Base-by-base conservation (phyloP, 768 basidiomycete genomes). In the Agrocybe pediades region DNA sequence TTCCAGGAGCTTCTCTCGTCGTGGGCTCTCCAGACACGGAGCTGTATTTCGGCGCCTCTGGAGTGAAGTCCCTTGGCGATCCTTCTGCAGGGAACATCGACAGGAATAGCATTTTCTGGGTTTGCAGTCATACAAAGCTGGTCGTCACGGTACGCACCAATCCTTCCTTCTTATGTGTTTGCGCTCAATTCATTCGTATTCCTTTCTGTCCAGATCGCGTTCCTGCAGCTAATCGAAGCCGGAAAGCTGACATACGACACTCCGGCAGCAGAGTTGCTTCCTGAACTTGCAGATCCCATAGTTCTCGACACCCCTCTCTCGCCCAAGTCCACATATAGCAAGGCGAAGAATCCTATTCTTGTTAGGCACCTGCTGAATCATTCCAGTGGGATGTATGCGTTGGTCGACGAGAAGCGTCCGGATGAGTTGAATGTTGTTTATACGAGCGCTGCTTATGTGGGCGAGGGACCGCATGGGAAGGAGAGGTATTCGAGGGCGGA, bases 51-150 rank as follows among this genome's bases (percentile, higher is more conserved):
- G 58, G 59, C 1, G 58, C 49, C 16, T 65, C 58, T 26, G 71
- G 71, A 3, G 46, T 53, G 42, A 64, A 56, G 23, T 44, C 56
- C n/a, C 54, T 66, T 51, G 50, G 64, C 19, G 63, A 71, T 13
- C 65, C 68, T 5, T 44, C 57, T 2, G 61, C 63, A 21, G 68
- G 67, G 24, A 27, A 51, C 9, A 57, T 68, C 16, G 53, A 63
- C 30, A 59, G 62, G 13, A 59, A 69, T 6, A 68, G 58, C 36
- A 27, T 71, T 2, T 68, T 67, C 46, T 70, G 69, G 68, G 59
- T 69, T n/a, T 73, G 70, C 52, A 73, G 70, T 51, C 60, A 67
- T 54, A 69, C 69, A 1, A 73, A 73, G 46, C 42, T 70, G 6
- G 54, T 71, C 2, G 54, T 61, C 13, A 59, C 66, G 15, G 70